These are phyloP conservation scores for Escovopsis sp. DNA, from an alignment of 2,329 filamentous ascomycete species.

Conservation along the genomic window DNA sequence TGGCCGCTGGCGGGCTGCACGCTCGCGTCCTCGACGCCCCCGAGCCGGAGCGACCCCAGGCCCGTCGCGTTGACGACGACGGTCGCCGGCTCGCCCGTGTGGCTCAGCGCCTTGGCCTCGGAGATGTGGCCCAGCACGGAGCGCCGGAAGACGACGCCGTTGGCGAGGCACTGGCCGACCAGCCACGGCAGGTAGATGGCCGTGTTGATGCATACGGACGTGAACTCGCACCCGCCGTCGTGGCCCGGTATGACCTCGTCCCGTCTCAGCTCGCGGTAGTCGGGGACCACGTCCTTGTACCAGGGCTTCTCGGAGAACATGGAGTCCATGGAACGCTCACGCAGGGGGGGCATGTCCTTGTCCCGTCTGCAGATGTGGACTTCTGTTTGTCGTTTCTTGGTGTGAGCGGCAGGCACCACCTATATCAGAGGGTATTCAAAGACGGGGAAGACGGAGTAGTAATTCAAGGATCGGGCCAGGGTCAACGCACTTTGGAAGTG, in stretches of 20 bases:
- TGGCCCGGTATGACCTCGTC: conserved; percentile 47
- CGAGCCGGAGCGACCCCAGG: conserved; percentile 57
- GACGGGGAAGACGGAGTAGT: too few species aligned
- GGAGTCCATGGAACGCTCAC: conserved; percentile 37
- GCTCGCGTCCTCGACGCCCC: conserved; percentile 62
- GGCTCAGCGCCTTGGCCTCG: conserved; percentile 42
- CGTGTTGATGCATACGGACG: conserved; percentile 82
- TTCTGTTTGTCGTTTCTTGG: conserved; percentile 19
- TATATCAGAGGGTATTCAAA: too few species aligned
- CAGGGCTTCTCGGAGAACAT: conserved; percentile 53
- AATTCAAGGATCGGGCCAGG: too few species aligned
- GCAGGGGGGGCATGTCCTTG: conserved; percentile 38
- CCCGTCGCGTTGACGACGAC: conserved; percentile 79
- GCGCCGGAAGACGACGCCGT: conserved; percentile 55
- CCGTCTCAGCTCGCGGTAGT: conserved; percentile 49
- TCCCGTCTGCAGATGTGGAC: conserved; percentile 37
- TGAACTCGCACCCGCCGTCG: conserved; percentile 62
- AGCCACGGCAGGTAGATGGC: conserved; percentile 81
- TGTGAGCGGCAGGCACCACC: too few species aligned
- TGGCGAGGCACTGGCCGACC: conserved; percentile 60
- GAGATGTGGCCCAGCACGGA: conserved; percentile 52
- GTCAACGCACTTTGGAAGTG: conserved; percentile 51
- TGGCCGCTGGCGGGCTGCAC: conserved; percentile 72
- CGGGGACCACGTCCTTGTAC: conserved; percentile 57
- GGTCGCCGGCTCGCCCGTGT: conserved; percentile 44